These are phyloP conservation scores for Pseudohalonectria lignicola DNA, from an alignment of 2,329 filamentous ascomycete species.

Conservation along the genomic window DNA sequence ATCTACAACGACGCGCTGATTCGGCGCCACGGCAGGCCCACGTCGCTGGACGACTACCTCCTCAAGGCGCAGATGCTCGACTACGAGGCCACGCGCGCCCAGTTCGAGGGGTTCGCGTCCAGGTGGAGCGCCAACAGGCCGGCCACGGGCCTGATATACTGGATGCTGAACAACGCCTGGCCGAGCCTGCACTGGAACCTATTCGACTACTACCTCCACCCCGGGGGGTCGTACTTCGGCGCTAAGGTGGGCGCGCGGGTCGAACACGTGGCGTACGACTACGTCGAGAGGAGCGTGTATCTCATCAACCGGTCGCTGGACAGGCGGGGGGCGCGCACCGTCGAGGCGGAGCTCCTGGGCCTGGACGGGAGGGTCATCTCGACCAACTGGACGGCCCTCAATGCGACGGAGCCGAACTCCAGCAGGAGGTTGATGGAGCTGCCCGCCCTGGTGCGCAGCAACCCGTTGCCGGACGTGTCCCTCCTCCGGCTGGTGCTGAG, in stretches of 20 bases:
- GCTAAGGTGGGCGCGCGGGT: slow-evolving; percentile 35
- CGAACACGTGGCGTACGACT: slow-evolving; percentile 47
- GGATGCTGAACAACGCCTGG: slow-evolving; percentile 59
- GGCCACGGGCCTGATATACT: slow-evolving; percentile 52
- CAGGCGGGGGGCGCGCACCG: slow-evolving; percentile 22
- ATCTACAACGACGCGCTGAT: slow-evolving; percentile 48
- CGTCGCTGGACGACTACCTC: slow-evolving; percentile 44
- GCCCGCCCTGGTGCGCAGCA: slow-evolving; percentile 11
- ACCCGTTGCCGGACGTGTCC: slow-evolving; percentile 26
- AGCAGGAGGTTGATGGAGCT: slow-evolving; percentile 24
- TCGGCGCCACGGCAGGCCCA: slow-evolving; percentile 38
- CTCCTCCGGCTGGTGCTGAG: slow-evolving; percentile 39
- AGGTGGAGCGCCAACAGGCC: slow-evolving; percentile 37
- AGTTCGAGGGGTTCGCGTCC: slow-evolving; percentile 45
- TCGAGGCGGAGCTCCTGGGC: slow-evolving; percentile 39
- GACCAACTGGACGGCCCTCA: slow-evolving; percentile 12
- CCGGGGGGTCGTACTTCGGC: slow-evolving; percentile 48
- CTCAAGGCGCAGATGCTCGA: slow-evolving; percentile 50
- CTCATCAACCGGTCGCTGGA: slow-evolving; percentile 42
- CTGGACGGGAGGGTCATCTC: slow-evolving; percentile 29
- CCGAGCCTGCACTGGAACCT: slow-evolving; percentile 54
- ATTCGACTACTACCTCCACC: slow-evolving; percentile 51
- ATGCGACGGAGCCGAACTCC: slow-evolving; percentile 30
- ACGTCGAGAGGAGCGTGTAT: slow-evolving; percentile 31
- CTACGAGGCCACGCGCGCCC: slow-evolving; percentile 49